Percentiles rank a stretch among this genome's conserved stretches.
Conservation (phyloP, 2,329 filamentous ascomycete species). For the Neonectria hederae region DNA sequence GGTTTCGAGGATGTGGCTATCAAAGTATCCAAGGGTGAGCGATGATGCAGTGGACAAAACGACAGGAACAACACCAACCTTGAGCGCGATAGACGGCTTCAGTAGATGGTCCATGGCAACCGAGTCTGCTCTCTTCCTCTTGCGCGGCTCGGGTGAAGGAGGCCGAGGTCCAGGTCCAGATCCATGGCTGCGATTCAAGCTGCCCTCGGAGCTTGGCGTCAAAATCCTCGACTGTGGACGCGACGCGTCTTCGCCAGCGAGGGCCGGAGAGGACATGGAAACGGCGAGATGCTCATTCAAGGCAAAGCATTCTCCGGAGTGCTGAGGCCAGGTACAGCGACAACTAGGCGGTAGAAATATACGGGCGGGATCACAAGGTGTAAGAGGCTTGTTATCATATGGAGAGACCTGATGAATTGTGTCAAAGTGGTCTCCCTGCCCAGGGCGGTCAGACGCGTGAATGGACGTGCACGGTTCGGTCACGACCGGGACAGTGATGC, state of each 20-base stretch:
- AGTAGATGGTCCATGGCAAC: constrained; percentile 62
- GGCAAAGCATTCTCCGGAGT: constrained; percentile 27
- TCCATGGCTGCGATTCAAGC: constrained; percentile 49
- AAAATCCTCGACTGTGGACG: constrained; percentile 55
- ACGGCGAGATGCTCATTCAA: constrained; percentile 29
- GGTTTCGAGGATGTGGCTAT: constrained; percentile 65
- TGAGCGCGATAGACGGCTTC: constrained; percentile 61
- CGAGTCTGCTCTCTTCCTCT: constrained; percentile 50
- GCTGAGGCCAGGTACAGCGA: constrained; percentile 1
- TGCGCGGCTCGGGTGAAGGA: constrained; percentile 42
- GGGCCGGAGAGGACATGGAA: constrained; percentile 48
- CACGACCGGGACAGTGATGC: not conserved
- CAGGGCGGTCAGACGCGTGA: constrained; percentile 16
- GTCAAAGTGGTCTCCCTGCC: constrained; percentile 14
- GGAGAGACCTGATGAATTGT: not conserved
- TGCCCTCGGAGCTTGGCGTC: constrained; percentile 53
- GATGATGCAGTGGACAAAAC: not conserved
- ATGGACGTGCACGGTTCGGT: constrained; percentile 9
- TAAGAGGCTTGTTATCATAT: not conserved
- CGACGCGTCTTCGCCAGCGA: constrained; percentile 58
- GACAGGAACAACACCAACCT: constrained; percentile 49
- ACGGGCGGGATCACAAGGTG: constrained; percentile 18
- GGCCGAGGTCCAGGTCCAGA: constrained; percentile 3
- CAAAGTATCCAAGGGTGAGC: constrained; percentile 9
- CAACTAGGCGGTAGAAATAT: constrained; percentile 16